A percentile compares a stretch with the other conserved stretches of the same genome.
phyloP scores from a whole-genome alignment of 371 early-diverging fungal genomes.

The Synchytrium microbalum region DNA sequence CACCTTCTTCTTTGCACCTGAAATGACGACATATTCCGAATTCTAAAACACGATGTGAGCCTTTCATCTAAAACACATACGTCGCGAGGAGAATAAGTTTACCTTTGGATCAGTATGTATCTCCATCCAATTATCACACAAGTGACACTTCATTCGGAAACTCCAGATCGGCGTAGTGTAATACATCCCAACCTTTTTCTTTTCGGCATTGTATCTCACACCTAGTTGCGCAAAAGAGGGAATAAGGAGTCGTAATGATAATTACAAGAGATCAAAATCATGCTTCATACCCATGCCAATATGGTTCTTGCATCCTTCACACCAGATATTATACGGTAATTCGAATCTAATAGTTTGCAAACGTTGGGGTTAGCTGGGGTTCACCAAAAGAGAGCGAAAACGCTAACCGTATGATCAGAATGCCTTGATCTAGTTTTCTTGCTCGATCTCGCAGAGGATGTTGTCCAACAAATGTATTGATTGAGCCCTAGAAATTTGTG shows the following conservation, averaged over 20 bases:
- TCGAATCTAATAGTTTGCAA: constrained; percentile 52
- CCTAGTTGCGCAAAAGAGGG: constrained; percentile 36
- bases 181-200: constrained; percentile 85
- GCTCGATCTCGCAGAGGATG: constrained; percentile 85
- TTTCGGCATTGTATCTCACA: constrained; percentile 89
- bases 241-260: neutral
- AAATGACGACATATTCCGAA: constrained; percentile 61
- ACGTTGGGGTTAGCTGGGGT: neutral
- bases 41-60: constrained; percentile 42
- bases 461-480: constrained; percentile 77
- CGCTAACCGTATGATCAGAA: constrained; percentile 69
- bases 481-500: constrained; percentile 37
- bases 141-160: constrained; percentile 89
- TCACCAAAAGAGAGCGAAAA: neutral
- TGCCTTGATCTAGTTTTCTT: constrained; percentile 81
- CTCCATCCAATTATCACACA: constrained; percentile 80
- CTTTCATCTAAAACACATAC: neutral
- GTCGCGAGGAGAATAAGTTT: constrained; percentile 2
- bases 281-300: constrained; percentile 74
- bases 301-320: constrained; percentile 73
- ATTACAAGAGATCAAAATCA: neutral
- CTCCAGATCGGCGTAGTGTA: constrained; percentile 77
- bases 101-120: constrained; percentile 94
- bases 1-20: constrained; percentile 68
- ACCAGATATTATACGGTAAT: constrained; percentile 88